These are phyloP conservation scores for Arbutus unedo DNA, from an alignment of 148 eudicot genomes.

Conservation along the genomic window DNA sequence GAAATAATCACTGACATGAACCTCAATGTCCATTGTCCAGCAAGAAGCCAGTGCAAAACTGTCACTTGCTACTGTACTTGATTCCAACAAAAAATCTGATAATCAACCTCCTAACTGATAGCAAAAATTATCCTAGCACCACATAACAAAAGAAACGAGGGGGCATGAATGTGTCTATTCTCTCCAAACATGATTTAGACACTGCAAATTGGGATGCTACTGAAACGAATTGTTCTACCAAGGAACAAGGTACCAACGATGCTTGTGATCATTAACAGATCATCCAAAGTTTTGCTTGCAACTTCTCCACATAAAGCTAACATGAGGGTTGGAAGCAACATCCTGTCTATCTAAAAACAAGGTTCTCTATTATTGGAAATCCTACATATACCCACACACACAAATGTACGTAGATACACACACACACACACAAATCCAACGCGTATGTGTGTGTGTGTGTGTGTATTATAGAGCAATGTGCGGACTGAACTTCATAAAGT, in stretches of 20 bases:
- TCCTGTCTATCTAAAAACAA: neutral
- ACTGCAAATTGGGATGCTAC: neutral
- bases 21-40: neutral
- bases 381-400: neutral
- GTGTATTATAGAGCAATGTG: too few species aligned
- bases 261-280: neutral
- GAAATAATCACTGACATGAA: neutral
- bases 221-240: neutral
- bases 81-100: neutral
- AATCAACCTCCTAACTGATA: neutral
- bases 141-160: neutral
- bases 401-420: too few species aligned
- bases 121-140: neutral
- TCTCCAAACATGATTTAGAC: neutral
- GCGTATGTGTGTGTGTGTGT: too few species aligned
- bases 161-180: too few species aligned
- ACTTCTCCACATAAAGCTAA: neutral
- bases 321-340: neutral
- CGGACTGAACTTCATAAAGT: neutral
- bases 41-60: neutral
- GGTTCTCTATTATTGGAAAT: neutral
- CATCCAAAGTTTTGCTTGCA: conserved; percentile 1
- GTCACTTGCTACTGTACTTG: neutral
- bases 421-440: too few species aligned
- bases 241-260: neutral